phyloP scores from a whole-genome alignment of 805 yeast genomes.

The Metschnikowia matae region DNA sequence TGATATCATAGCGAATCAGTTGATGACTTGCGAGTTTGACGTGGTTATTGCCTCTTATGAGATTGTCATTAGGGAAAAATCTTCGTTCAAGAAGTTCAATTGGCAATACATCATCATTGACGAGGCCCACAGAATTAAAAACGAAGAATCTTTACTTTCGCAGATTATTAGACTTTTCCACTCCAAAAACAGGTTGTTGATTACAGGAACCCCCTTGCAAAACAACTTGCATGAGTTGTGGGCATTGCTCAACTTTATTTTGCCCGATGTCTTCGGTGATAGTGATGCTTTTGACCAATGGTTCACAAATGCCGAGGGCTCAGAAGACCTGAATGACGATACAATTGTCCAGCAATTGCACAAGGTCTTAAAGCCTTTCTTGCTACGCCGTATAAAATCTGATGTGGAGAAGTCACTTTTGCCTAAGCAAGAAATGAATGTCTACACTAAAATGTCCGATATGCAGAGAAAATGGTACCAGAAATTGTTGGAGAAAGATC shows the following conservation, averaged over 20 bases:
- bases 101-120: constrained; percentile 80
- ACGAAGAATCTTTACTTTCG: constrained; percentile 67
- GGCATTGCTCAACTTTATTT: constrained; percentile 71
- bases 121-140: constrained; percentile 81
- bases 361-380: constrained; percentile 70
- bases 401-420: constrained; percentile 78
- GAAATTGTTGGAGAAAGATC: constrained; percentile 70
- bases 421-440: constrained; percentile 71
- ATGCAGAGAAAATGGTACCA: constrained; percentile 80
- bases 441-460: constrained; percentile 70
- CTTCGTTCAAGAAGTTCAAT: constrained; percentile 58
- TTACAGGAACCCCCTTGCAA: constrained; percentile 81
- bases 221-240: constrained; percentile 76
- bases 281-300: constrained; percentile 71
- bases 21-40: constrained; percentile 63
- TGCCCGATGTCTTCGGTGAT: constrained; percentile 77
- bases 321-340: constrained; percentile 38
- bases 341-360: constrained; percentile 64
- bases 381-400: constrained; percentile 69
- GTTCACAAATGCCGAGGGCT: constrained; percentile 48
- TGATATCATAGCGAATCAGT: constrained; percentile 45
- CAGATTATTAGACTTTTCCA: constrained; percentile 72
- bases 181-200: constrained; percentile 63
- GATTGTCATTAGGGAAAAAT: constrained; percentile 70
- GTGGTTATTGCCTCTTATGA: constrained; percentile 71